Conservation (phyloP, 495 filamentous ascomycete species). For the Trichoderma virens region DNA sequence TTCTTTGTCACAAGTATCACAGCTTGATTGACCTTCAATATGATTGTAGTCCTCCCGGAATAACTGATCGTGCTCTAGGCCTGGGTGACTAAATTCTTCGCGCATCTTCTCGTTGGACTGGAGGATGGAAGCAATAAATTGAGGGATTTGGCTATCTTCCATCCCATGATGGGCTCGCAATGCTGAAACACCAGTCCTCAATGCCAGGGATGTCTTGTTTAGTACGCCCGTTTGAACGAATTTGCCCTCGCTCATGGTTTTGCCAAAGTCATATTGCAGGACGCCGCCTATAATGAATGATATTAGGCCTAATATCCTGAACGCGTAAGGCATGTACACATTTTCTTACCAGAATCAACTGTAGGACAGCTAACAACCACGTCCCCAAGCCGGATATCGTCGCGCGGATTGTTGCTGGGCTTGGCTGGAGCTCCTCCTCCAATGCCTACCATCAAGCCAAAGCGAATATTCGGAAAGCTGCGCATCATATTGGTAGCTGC, state of each 20-base stretch:
- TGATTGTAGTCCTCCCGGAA: neutral
- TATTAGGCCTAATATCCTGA: too few relatives aligned
- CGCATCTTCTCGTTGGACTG: neutral
- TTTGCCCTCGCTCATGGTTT: neutral
- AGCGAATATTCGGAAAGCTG: conserved; percentile 15
- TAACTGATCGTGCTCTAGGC: neutral
- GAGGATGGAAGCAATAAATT: neutral
- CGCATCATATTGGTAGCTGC: conserved; percentile 20
- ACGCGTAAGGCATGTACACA: too few relatives aligned
- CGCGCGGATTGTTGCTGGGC: neutral
- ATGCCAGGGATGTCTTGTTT: neutral
- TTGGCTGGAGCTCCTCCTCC: conserved; percentile 15
- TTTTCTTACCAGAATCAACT: neutral
- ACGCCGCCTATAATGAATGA: neutral
- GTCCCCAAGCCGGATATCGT: conserved; percentile 30
- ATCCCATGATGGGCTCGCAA: neutral
- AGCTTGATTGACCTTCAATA: neutral
- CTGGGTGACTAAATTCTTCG: neutral
- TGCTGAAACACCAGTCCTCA: neutral
- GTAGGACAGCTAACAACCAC: conserved; percentile 24
- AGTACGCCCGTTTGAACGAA: neutral
- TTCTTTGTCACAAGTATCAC: neutral
- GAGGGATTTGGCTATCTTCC: neutral
- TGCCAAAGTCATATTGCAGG: neutral
- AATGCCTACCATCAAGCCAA: conserved; percentile 19